Evolutionary conservation across 371 early-diverging fungal genomes (phyloP).

Genomic region (Mucor piriformis): DNA sequence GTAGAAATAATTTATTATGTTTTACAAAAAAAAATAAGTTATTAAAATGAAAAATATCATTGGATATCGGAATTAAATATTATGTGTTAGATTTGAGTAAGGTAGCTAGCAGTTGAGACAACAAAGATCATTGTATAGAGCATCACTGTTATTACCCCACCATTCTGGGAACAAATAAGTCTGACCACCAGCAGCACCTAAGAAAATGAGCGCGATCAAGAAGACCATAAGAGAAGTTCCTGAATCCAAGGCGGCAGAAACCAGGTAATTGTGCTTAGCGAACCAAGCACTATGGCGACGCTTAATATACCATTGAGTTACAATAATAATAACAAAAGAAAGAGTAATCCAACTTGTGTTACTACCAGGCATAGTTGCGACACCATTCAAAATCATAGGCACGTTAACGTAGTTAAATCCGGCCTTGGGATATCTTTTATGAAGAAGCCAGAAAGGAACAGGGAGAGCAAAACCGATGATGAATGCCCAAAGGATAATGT

Average conservation of each 20-base stretch:
- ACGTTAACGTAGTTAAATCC: slow-evolving; percentile 46
- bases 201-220: slow-evolving; percentile 49
- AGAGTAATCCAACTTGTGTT: slow-evolving; percentile 46
- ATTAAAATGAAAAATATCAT: no score
- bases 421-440: slow-evolving; percentile 38
- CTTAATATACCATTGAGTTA: slow-evolving; percentile 51
- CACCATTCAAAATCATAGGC: slow-evolving; percentile 52
- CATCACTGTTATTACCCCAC: slow-evolving; percentile 46
- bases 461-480: slow-evolving; percentile 34
- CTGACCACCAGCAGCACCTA: slow-evolving; percentile 52
- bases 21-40: no score
- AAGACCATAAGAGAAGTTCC: slow-evolving; percentile 59
- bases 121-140: no score
- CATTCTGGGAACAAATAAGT: slow-evolving; percentile 49
- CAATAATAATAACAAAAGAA: slow-evolving; percentile 36
- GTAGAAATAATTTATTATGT: no score
- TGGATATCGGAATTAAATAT: no score
- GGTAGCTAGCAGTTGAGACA: no score
- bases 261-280: slow-evolving; percentile 57
- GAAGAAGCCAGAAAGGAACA: slow-evolving; percentile 37
- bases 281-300: slow-evolving; percentile 50
- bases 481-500: slow-evolving; percentile 56
- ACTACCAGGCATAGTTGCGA: slow-evolving; percentile 45
- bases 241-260: slow-evolving; percentile 61
- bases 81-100: no score